Conservation (phyloP, 306 rosid species). For the Vigna hirtella region DNA sequence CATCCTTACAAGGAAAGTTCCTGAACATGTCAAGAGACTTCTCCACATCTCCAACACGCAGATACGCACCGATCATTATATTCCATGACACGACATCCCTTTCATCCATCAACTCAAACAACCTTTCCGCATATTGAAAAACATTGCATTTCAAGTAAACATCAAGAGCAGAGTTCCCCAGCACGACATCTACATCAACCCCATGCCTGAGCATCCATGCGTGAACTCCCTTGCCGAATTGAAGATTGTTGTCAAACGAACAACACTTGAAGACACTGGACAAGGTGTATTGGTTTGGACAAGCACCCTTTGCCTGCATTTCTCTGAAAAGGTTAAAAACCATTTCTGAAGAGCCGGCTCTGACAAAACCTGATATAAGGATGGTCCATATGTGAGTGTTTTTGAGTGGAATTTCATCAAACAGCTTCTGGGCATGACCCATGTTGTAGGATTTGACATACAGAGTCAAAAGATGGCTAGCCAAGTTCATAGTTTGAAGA, state of each 20-base stretch:
- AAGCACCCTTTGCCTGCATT: slow-evolving; percentile 68
- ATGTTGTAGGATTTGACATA: slow-evolving; percentile 58
- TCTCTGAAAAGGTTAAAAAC: slow-evolving; percentile 66
- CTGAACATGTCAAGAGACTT: slow-evolving; percentile 69
- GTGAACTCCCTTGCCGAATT: slow-evolving; percentile 68
- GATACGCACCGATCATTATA: slow-evolving; percentile 70
- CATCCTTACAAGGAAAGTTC: slow-evolving; percentile 67
- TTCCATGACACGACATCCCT: slow-evolving; percentile 68
- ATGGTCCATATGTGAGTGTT: slow-evolving; percentile 74
- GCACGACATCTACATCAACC: slow-evolving; percentile 68
- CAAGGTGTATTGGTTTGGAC: slow-evolving; percentile 73
- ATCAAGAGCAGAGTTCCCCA: slow-evolving; percentile 79
- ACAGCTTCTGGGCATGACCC: slow-evolving; percentile 63
- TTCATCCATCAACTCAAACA: slow-evolving; percentile 63
- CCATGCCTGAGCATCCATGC: slow-evolving; percentile 81
- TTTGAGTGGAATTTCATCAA: slow-evolving; percentile 68
- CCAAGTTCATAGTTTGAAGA: slow-evolving; percentile 47
- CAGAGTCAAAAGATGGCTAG: slow-evolving; percentile 53
- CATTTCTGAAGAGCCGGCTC: slow-evolving; percentile 48
- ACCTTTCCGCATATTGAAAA: slow-evolving; percentile 59
- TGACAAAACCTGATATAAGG: slow-evolving; percentile 78
- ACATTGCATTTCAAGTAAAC: slow-evolving; percentile 71
- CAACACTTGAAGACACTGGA: slow-evolving; percentile 73
- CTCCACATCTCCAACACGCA: slow-evolving; percentile 61
- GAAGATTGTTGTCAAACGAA: slow-evolving; percentile 56